Conservation (phyloP, 345 rosid genomes). For the Euphorbia tirucalli region DNA sequence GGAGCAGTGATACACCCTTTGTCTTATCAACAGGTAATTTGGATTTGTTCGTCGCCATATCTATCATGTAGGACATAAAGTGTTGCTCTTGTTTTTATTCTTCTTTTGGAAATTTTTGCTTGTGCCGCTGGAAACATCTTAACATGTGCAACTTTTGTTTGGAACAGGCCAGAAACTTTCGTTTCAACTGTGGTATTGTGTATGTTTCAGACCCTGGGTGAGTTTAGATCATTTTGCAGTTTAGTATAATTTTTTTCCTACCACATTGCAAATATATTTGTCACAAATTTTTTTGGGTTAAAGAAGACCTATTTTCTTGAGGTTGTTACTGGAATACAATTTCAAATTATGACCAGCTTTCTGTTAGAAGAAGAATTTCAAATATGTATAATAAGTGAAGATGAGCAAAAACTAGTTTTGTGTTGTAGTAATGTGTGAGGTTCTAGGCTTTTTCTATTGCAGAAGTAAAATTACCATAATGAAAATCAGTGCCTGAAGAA, state of each 20-base stretch:
- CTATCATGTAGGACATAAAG: neutral
- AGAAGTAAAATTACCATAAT: neutral
- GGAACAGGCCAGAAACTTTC: constrained; percentile 88
- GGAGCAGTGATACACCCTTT: constrained; percentile 90
- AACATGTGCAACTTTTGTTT: constrained; percentile 13
- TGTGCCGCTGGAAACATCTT: neutral
- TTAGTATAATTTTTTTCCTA: neutral
- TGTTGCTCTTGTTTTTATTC: neutral
- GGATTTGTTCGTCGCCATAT: neutral
- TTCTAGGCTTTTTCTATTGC: no score
- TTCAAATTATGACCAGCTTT: neutral
- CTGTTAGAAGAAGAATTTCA: neutral
- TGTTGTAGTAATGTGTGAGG: no score
- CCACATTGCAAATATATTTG: neutral
- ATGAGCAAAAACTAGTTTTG: no score
- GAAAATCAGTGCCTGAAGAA: neutral
- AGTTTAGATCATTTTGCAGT: constrained; percentile 20
- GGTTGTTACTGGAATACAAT: neutral
- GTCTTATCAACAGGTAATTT: constrained; percentile 89
- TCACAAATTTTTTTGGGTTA: neutral
- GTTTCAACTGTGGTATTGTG: constrained; percentile 83
- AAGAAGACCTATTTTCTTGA: neutral
- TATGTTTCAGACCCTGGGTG: constrained; percentile 96
- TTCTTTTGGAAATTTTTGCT: neutral
- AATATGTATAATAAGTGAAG: neutral